A percentile compares a stretch with the other conserved stretches of the same genome.
phyloP scores from a whole-genome alignment of 73 alveolate genomes.

The Uronychia binucleata region DNA sequence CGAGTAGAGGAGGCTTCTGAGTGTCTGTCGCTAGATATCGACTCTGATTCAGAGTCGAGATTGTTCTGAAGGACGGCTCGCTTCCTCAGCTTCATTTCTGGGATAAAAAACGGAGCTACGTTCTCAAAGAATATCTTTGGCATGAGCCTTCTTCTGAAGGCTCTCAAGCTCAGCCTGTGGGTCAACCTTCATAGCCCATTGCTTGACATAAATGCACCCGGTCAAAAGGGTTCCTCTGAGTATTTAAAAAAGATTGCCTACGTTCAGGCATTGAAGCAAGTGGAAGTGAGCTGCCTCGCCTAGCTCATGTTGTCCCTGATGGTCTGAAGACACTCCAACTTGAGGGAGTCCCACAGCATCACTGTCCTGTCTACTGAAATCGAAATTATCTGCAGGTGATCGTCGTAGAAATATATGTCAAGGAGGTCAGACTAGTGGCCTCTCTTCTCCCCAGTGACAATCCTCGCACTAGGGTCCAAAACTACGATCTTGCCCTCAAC shows the following conservation, averaged over 20 bases:
- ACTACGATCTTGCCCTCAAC: constrained; percentile 49
- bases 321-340: constrained; percentile 23
- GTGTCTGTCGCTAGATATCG: too few species aligned
- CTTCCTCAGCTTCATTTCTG: constrained; percentile 17
- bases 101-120: not conserved
- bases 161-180: constrained; percentile 34
- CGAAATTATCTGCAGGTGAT: constrained; percentile 22
- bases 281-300: not conserved
- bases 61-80: constrained; percentile 13
- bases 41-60: too few species aligned
- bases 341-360: constrained; percentile 35
- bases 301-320: constrained; percentile 16
- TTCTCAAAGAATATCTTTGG: constrained; percentile 36
- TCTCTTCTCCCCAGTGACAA: constrained; percentile 11
- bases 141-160: constrained; percentile 33
- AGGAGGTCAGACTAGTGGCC: constrained; percentile 32
- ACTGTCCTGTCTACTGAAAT: constrained; percentile 34
- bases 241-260: not conserved
- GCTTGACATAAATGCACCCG: constrained; percentile 34
- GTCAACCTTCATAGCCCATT: constrained; percentile 31
- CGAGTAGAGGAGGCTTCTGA: not conserved
- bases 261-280: not conserved
- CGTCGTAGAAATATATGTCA: constrained; percentile 32
- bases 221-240: constrained; percentile 26
- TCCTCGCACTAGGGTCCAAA: constrained; percentile 53